Evolutionary conservation across 768 basidiomycete genomes (phyloP), one percentile per base, ranked within the genome.

Genomic region (Termitomyces sp.): DNA sequence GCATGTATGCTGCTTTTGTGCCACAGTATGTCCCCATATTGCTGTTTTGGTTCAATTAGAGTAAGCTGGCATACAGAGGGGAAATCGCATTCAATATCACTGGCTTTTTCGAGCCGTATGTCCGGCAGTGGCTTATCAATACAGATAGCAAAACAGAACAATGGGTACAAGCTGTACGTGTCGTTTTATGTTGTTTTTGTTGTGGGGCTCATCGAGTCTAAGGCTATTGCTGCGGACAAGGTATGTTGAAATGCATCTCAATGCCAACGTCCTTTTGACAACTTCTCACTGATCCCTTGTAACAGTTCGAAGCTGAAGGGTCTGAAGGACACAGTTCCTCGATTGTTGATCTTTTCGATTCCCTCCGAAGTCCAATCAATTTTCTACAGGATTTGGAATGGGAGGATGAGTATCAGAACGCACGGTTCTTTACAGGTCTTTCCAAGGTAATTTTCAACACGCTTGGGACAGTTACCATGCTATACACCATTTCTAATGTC

Each of bases 291-390:
- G 4, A 38, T 55, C 3, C n/a, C 2, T 48, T 20, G 8, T 36
- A 36, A 30, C 60, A 90, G 87, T 92, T 92, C 63, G 80, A 94
- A 76, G 79, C 92, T 56, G 82, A 94, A 73, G 81, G 90, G 59
- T 58, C 77, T 11, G 85, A 91, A 70, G 90, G 90, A 0, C 92
- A 95, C 66, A 96, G 93, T 64, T 94, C 95, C n/a, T 98, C 96
- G 0, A 95, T 99, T 55, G 87, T 94, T 24, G 97, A 99, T 71
- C 79, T 99, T 1, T 98, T 98, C 66, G 94, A 94, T 61, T 97
- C 94, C 3, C 79, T 98, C 55, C 85, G 92, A 52, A 94, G 91
- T 64, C 94, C 96, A 0, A 88, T 94, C 65, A 82, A 83, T 57
- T 94, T 97, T 72, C 71, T 99, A 46, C 83, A 92, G 69, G 90